A percentile compares a stretch with the other conserved stretches of the same genome.
Evolutionary conservation across 345 rosid species (phyloP).

Genomic region (Cochlearia excelsa): DNA sequence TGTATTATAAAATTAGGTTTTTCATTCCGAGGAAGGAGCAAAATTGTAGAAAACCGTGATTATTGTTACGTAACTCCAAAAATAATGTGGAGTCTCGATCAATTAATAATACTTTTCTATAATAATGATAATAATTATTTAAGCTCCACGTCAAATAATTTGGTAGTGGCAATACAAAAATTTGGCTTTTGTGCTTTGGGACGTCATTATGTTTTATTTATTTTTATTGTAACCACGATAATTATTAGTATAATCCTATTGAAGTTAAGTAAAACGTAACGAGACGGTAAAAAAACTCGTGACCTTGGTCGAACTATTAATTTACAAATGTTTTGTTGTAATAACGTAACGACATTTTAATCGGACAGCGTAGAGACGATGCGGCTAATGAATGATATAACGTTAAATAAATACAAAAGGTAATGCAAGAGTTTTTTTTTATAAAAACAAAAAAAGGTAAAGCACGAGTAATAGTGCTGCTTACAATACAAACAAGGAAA

Average conservation of each 20-base stretch:
- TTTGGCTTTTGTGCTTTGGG: too few species aligned
- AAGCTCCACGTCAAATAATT: too few species aligned
- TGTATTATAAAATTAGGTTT: slow-evolving; percentile 2
- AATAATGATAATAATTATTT: too few species aligned
- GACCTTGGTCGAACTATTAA: slow-evolving; percentile 1
- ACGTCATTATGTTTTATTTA: too few species aligned
- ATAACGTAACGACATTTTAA: slow-evolving; percentile 14
- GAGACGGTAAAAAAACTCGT: slow-evolving; percentile 8
- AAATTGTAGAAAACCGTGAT: slow-evolving; percentile 24
- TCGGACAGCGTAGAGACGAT: slow-evolving; percentile 29
- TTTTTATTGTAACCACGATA: too few species aligned
- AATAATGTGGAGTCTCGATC: slow-evolving; percentile 32
- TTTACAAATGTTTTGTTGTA: slow-evolving; percentile 1
- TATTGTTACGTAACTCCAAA: slow-evolving; percentile 36
- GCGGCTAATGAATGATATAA: slow-evolving; percentile 19
- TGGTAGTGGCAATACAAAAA: too few species aligned
- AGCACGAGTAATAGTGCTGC: slow-evolving; percentile 29
- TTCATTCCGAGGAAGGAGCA: slow-evolving; percentile 17
- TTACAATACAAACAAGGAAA: slow-evolving; percentile 2
- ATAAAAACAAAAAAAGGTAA: too few species aligned
- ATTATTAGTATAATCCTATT: too few species aligned
- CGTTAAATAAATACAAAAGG: slow-evolving; percentile 16
- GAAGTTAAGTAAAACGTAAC: not conserved
- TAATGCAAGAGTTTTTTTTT: slow-evolving; percentile 34
- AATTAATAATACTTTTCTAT: slow-evolving; percentile 13